Base-by-base conservation (phyloP, 1,284 basidiomycete species). In the Leucoagaricus sp. region DNA sequence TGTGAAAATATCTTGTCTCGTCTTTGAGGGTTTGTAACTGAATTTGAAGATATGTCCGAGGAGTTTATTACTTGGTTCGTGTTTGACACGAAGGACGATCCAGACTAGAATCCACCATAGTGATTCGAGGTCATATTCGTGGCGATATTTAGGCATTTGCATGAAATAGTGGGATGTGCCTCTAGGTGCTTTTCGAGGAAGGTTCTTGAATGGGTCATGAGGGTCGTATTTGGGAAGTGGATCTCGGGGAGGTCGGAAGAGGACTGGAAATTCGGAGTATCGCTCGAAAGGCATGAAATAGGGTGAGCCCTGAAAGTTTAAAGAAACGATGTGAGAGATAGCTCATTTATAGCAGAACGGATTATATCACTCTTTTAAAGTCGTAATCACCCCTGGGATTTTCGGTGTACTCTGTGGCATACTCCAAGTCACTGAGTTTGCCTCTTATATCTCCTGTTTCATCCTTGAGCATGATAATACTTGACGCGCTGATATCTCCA, bases 401-500 rank as follows among this genome's bases (percentile, higher is more conserved):
- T n/a, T 47, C 26, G 33, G 53, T 46, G 42, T 58, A 61, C 36
- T 45, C 46, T 47, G 60, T 61, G 19, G 64, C 62, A 49, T 59
- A 65, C 53, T 67, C 65, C 5, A 67, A 53, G 50, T 65, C 65
- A 15, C 55, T 49, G 8, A 67, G 33, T 41, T 58, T 60, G 25
- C 36, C 62, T 40, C 53, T 38, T 23, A 33, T 45, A 7, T 42
- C 5, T 15, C 42, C 58, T 10, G 34, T 17, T 15, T 31, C 21
- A 26, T 26, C 33, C 15, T 17, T n/a, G 31, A 55, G 49, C 40
- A 59, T 58, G n/a, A 67, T 60, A 44, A 66, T 63, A 44, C 66
- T 66, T 10, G 62, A 65, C 15, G 59, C 31, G 34, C 65, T 66
- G 29, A 67, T 58, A 42, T 66, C 66, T 17, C 66, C 50, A 40